Evolutionary conservation across 768 basidiomycete genomes (phyloP).

Genomic region (Mycena capillaripes): DNA sequence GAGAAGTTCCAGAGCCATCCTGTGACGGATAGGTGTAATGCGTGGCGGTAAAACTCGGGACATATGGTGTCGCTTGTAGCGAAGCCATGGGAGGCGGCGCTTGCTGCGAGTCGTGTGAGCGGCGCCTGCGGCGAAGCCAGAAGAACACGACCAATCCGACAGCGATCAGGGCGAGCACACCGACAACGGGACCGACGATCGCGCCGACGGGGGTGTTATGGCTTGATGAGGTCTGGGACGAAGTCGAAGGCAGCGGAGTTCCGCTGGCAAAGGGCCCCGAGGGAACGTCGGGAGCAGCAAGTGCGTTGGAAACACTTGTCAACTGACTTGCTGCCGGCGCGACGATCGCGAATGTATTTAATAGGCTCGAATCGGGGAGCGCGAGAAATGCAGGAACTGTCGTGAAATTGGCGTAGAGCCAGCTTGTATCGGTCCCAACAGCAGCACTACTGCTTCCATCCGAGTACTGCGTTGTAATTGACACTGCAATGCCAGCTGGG

Average conservation of each 20-base stretch:
- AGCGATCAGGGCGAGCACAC: conserved; percentile 1
- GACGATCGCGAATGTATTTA: background rate
- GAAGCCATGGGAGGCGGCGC: no score
- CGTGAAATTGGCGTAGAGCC: conserved; percentile 10
- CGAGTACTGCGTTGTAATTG: conserved; percentile 1
- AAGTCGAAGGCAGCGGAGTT: background rate
- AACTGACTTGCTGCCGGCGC: background rate
- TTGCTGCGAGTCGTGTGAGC: no score
- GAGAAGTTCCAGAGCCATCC: no score
- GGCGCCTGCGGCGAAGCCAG: conserved; percentile 14
- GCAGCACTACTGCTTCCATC: conserved; percentile 14
- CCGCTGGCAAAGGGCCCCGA: conserved; percentile 12
- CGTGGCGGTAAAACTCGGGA: no score
- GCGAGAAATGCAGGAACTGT: conserved; percentile 5
- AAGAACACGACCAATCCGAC: background rate
- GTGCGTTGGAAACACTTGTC: background rate
- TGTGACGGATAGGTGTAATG: no score
- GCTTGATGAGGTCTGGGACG: background rate
- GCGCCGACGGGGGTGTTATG: background rate
- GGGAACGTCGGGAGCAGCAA: conserved; percentile 17
- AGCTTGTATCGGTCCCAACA: conserved; percentile 11
- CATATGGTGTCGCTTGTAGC: no score
- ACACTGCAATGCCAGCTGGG: conserved; percentile 13
- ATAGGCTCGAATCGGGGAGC: background rate
- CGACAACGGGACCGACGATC: conserved; percentile 9